Conservation (phyloP, 2,329 filamentous ascomycete species). For the Ceratocystis papillata region DNA sequence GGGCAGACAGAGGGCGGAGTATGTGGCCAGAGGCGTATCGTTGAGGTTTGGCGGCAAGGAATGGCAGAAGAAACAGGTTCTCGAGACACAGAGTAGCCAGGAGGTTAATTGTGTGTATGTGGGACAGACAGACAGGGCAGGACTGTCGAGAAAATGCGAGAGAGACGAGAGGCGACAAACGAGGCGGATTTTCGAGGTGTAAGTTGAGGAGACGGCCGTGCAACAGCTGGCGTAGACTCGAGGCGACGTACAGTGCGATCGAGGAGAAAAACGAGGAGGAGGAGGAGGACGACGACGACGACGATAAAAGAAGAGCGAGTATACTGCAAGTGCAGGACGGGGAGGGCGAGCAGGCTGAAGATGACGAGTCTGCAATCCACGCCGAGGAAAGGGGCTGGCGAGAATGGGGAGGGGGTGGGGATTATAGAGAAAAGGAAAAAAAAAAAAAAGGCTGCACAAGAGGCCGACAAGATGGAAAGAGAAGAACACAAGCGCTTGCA, state of each 20-base stretch:
- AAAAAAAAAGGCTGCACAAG: not conserved
- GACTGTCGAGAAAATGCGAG: not conserved
- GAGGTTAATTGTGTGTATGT: not conserved
- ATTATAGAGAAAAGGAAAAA: not conserved
- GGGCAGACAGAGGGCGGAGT: not conserved
- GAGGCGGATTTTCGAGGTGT: not conserved
- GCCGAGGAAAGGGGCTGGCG: not conserved
- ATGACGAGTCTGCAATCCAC: not conserved
- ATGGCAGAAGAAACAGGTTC: not conserved
- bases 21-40: not conserved
- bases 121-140: not conserved
- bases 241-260: no score
- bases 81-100: not conserved
- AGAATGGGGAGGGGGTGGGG: not conserved
- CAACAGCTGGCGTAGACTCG: not conserved
- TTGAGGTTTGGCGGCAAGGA: not conserved
- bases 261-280: no score
- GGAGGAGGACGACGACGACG: no score
- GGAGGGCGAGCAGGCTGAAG: not conserved
- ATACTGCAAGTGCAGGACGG: not conserved
- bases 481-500: not conserved
- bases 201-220: not conserved
- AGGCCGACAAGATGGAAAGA: not conserved
- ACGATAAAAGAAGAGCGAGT: no score
- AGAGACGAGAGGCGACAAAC: not conserved